Base-by-base conservation (phyloP, 1,284 basidiomycete genomes). In the Trichosporon sp. region DNA sequence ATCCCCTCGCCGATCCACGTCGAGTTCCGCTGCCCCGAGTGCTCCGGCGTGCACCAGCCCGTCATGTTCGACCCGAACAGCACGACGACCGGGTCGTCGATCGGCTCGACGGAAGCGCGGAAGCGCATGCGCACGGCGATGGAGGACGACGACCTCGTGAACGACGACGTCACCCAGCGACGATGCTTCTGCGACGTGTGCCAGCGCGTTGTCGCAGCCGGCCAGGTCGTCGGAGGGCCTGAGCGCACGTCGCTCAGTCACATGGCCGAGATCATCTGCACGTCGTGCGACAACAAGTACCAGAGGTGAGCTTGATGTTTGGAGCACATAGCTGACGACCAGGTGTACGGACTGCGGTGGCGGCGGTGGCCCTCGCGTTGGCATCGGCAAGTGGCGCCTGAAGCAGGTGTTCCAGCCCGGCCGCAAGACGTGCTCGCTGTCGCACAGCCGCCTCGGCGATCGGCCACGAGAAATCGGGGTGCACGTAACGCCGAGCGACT, bases 371-470 rank as follows among this genome's bases (percentile, higher is more conserved):
- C 74, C 78, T 2, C 70, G 81, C n/a, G 73, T 81, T 7, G 83
- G 84, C 1, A 84, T 84, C 27, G 84, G 84, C 5, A 85, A 85
- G 75, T 85, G 84, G 84, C 75, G 84, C 13, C 79, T 80, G 64
- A 84, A 84, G 72, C 81, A 85, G 70, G 80, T 85, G 32, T 85
- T 85, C 75, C 79, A 79, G 51, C 77, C 76, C 3, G 82, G 81
- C 3, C 76, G 84, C 31, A 83, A 84, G 73, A 85, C 84, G 9
- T 85, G 84, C 71, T 76, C 76, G 21, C 73, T 85, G 7, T 80
- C 78, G 9, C 84, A 85, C 67, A 79, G 70, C 31, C 81, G 81
- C 34, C 70, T 83, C n/a, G 81, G 81, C 4, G 80, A 81, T 65
- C 72, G 81, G 2, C 75, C 75, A 13, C 70, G 79, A 12, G 81